A percentile compares a stretch with the other conserved stretches of the same genome.
These are phyloP conservation scores for Talaromyces verruculosus DNA, from an alignment of 2,329 filamentous ascomycete species.

Conservation along the genomic window DNA sequence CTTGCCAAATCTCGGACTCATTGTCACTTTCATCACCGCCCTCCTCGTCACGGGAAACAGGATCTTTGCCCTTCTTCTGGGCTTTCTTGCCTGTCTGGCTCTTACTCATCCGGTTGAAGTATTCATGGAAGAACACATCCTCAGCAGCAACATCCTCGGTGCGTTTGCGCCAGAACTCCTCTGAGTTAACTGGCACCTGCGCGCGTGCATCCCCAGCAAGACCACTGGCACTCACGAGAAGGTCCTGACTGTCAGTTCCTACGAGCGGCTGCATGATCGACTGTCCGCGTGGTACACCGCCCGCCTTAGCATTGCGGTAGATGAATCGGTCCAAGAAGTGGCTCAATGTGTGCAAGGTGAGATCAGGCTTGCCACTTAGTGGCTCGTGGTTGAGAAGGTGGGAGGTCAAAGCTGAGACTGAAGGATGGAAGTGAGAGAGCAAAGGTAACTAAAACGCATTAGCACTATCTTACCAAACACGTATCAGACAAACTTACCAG, in stretches of 20 bases:
- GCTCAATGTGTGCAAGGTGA: slow-evolving; percentile 85
- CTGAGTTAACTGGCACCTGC: slow-evolving; percentile 74
- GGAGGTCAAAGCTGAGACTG: slow-evolving; percentile 78
- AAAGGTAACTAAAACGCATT: slow-evolving; percentile 58
- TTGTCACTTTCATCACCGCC: slow-evolving; percentile 57
- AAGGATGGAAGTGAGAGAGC: slow-evolving; percentile 84
- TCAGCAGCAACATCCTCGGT: slow-evolving; percentile 83
- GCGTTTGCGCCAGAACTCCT: slow-evolving; percentile 89
- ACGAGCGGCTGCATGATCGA: slow-evolving; percentile 97
- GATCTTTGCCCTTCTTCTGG: slow-evolving; percentile 50
- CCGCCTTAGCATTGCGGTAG: slow-evolving; percentile 84
- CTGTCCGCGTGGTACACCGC: slow-evolving; percentile 66
- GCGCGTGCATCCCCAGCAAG: slow-evolving; percentile 53
- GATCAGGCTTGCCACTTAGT: slow-evolving; percentile 82
- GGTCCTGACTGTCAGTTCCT: slow-evolving; percentile 59
- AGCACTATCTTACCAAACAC: background rate
- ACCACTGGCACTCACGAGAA: slow-evolving; percentile 56
- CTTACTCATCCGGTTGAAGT: slow-evolving; percentile 78
- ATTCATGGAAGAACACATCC: slow-evolving; percentile 97
- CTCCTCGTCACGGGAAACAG: slow-evolving; percentile 42
- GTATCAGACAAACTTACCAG: slow-evolving; percentile 54
- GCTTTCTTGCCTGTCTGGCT: slow-evolving; percentile 59
- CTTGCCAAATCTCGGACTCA: slow-evolving; percentile 88
- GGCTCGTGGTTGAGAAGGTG: slow-evolving; percentile 68
- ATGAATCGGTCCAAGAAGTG: slow-evolving; percentile 98